Evolutionary conservation across 2,329 filamentous ascomycete genomes (phyloP).

Genomic region (Diaporthe vaccinii): DNA sequence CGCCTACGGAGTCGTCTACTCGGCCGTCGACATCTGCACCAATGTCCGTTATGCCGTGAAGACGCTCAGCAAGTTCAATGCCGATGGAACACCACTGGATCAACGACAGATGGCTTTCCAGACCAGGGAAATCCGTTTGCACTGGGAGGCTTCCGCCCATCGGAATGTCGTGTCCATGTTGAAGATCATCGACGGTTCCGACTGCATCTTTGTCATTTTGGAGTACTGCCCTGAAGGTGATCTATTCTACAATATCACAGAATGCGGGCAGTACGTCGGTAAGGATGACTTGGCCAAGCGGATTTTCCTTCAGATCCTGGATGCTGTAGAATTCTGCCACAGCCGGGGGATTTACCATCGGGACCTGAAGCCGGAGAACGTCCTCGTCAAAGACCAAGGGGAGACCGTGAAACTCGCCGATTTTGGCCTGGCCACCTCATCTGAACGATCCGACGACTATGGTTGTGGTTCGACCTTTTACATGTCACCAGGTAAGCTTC

Average conservation of each 20-base stretch:
- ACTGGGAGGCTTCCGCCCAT: constrained; percentile 90
- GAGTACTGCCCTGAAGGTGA: constrained; percentile 98
- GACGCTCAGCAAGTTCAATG: constrained; percentile 91
- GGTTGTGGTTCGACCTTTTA: constrained; percentile 99
- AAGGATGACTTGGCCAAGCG: constrained; percentile 90
- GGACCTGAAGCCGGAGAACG: constrained; percentile 98
- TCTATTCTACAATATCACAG: constrained; percentile 97
- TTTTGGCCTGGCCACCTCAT: constrained; percentile 93
- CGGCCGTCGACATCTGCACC: constrained; percentile 85
- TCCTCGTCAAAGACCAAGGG: constrained; percentile 89
- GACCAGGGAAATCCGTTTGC: constrained; percentile 90
- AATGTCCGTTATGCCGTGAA: constrained; percentile 93
- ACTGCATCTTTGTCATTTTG: constrained; percentile 96
- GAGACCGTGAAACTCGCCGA: constrained; percentile 95
- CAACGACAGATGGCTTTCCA: constrained; percentile 90
- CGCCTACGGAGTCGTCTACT: constrained; percentile 97
- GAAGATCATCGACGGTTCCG: constrained; percentile 90
- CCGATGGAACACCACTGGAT: constrained; percentile 79
- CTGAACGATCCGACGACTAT: constrained; percentile 89
- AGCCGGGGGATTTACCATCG: constrained; percentile 94
- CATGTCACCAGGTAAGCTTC: constrained; percentile 93
- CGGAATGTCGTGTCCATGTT: constrained; percentile 93
- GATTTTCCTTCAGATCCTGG: constrained; percentile 94
- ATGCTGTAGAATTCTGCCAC: constrained; percentile 97
- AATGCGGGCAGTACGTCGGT: constrained; percentile 91